Base-by-base conservation (phyloP, 768 basidiomycete species). In the Chalciporus chontae region DNA sequence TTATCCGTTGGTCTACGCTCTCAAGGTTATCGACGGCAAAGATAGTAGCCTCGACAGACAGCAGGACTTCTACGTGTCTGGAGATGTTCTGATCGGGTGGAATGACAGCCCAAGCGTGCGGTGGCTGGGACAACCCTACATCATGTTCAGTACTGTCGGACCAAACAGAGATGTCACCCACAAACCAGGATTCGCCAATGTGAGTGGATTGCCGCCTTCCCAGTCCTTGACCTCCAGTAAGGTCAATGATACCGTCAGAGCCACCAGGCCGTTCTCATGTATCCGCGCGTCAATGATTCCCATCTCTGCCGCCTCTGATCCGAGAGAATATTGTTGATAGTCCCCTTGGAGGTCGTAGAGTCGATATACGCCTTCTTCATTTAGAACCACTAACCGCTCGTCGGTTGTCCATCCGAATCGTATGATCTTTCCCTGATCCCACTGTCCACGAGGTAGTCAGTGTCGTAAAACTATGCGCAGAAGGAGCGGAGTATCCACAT, bases 341-440 rank as follows among this genome's bases (percentile, higher is more conserved):
- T 89, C 87, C 48, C 85, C 84, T 67, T 90, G 85, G 29, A 91
- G 71, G 69, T 92, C 87, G 61, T 97, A 97, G 21, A 97, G 59
- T 40, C 96, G 78, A 69, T 96, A 99, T 6, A 79, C 77, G 21
- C 95, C 94, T 59, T 97, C 94, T 68, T 95, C 93, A 62, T 94
- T 90, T 34, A 98, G 70, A 13, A 97, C 80, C 0, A 85, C 81
- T 31, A 99, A 76, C 34, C 82, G 77, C 64, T 94, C 91, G 59
- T 90, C 83, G n/a, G 70, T 63, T 0, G 87, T 87, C 90, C 90
- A 92, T 18, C 90, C 90, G 57, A 91, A 87, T 39, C 81, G 78
- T 45, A 93, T 70, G 38, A 96, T 84, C 59, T 80, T 87, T 47
- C 82, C 81, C 61, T 92, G 85, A 51, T 95, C 94, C 94, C 94